Percentiles rank a stretch among this genome's conserved stretches.
Evolutionary conservation across 345 rosid species (phyloP).

Genomic region (Eucalyptus lansdowneana): DNA sequence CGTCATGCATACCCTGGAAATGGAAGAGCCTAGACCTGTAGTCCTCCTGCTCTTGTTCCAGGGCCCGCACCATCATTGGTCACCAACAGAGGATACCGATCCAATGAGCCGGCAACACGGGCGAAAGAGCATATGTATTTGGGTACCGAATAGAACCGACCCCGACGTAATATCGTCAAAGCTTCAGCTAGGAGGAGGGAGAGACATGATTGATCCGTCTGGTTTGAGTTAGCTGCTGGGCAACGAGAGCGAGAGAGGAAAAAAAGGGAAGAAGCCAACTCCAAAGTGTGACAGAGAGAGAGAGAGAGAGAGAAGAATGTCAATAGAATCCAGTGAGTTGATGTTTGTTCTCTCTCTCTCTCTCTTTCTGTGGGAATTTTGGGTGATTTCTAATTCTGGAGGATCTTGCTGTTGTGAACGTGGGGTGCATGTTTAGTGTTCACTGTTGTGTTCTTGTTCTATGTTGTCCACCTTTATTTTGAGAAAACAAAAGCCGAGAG

Average conservation of each 20-base stretch:
- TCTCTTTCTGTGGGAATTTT: neutral
- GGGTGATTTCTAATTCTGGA: neutral
- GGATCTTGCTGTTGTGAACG: constrained; percentile 9
- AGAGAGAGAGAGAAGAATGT: neutral
- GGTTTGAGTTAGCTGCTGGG: neutral
- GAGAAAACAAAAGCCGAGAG: neutral
- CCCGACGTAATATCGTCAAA: neutral
- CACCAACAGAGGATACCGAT: neutral
- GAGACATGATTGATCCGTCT: neutral
- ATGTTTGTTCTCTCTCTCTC: neutral
- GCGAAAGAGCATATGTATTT: neutral
- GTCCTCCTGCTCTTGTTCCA: constrained; percentile 45
- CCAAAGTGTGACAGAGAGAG: neutral
- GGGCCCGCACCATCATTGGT: constrained; percentile 33
- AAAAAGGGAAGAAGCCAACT: neutral
- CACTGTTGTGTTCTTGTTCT: neutral
- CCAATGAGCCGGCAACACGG: neutral
- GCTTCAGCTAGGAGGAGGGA: neutral
- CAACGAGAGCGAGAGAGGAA: neutral
- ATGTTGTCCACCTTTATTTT: neutral
- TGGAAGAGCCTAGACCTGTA: constrained; percentile 42
- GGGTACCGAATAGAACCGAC: neutral
- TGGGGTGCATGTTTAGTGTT: constrained; percentile 41
- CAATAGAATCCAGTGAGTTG: neutral
- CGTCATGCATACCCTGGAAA: constrained; percentile 44